Evolutionary conservation across 108 stramenopile genomes (phyloP), one percentile per base, ranked within the genome.

Genomic region (Nitzschia sp.): DNA sequence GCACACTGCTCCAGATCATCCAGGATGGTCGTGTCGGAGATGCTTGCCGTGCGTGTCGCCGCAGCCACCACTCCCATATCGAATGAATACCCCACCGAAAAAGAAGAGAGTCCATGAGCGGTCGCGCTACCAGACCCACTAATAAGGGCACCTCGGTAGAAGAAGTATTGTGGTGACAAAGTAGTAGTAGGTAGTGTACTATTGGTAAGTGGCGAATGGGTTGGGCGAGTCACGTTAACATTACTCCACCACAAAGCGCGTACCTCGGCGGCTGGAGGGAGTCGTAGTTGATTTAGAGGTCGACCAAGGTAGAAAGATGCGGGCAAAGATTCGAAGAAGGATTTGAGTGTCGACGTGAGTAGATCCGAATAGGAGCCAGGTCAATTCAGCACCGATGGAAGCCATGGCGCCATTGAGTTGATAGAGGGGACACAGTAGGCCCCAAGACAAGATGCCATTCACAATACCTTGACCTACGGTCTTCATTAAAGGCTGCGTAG

Each of bases 331-430:
- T 4, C 49, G 49, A 23, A 51, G 11, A 5, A 51, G 21, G 21
- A 51, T 51, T 51, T 51, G 49, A 19, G 49, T 51, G 21, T 51
- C 49, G 49, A 51, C 49, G n/a, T 19, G 49, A 23, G 19, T 19
- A 17, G 4, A 19, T n/a, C 49, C 49, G 21, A 51, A 23, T 9
- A 51, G 4, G 21, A 17, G 21, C 49, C 49, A 51, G 11, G 49
- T 19, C n/a, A 51, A 19, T 51, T 51, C 18, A 23, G 49, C 49
- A 23, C 49, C 49, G 21, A 51, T 23, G 8, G 49, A 51, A 4
- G 49, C 49, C 17, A 23, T 8, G n/a, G 21, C 4, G 4, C 49
- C 49, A 19, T 51, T 9, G 49, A 51, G 13, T 51, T 17, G 19
- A 23, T 51, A 51, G 4, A 51, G n/a, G 21, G 49, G 49, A 51